Conservation (phyloP, 495 filamentous ascomycete genomes). For the Ascodesmis nigricans region DNA sequence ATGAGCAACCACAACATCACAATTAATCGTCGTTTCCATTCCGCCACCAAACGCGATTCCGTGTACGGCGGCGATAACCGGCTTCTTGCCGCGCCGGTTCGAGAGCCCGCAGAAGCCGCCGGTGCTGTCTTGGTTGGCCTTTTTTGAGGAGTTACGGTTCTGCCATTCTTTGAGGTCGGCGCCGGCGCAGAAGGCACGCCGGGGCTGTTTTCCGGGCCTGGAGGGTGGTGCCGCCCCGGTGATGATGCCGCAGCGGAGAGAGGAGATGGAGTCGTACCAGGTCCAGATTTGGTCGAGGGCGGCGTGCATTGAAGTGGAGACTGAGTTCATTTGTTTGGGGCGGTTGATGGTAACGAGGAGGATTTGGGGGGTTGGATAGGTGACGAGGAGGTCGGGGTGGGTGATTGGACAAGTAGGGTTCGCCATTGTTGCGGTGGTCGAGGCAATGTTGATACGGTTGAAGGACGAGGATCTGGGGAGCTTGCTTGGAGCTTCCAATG, state of each 20-base stretch:
- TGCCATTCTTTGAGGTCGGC: constrained; percentile 33
- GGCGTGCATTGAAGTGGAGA: constrained; percentile 29
- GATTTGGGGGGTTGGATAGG: constrained; percentile 34
- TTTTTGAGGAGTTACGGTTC: too few relatives aligned
- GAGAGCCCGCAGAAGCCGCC: constrained; percentile 23
- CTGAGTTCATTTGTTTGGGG: constrained; percentile 35
- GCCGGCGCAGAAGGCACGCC: constrained; percentile 36
- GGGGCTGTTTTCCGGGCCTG: constrained; percentile 6
- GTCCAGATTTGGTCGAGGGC: constrained; percentile 31
- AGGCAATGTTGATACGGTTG: background rate
- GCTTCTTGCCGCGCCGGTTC: constrained; percentile 29
- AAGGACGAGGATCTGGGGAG: too few relatives aligned
- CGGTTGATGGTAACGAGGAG: constrained; percentile 39
- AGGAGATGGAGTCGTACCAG: constrained; percentile 37
- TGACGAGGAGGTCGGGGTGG: constrained; percentile 25
- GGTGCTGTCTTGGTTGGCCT: background rate
- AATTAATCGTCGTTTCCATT: constrained; percentile 48
- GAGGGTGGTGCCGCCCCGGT: constrained; percentile 30
- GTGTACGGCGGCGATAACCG: constrained; percentile 53
- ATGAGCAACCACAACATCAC: constrained; percentile 44
- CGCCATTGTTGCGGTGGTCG: background rate
- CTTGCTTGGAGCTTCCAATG: too few relatives aligned
- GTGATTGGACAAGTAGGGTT: constrained; percentile 2
- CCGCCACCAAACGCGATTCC: constrained; percentile 58
- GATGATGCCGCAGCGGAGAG: constrained; percentile 33